Evolutionary conservation across 2,329 filamentous ascomycete genomes (phyloP).

Genomic region (Periconia sp.): DNA sequence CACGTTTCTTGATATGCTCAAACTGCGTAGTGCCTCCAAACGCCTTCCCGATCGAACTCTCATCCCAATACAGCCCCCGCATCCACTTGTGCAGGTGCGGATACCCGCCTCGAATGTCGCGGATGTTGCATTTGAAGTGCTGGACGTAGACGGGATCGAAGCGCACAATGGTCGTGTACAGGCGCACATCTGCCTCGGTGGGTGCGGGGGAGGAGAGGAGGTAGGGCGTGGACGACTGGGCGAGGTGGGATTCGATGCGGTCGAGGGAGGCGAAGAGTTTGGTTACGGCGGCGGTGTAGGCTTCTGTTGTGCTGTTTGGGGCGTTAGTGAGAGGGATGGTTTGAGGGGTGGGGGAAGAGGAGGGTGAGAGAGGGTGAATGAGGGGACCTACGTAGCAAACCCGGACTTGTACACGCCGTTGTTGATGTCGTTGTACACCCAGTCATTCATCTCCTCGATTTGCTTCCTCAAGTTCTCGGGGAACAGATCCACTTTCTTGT

Average conservation of each 20-base stretch:
- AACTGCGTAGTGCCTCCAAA: constrained; percentile 86
- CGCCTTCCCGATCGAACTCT: constrained; percentile 59
- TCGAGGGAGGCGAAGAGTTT: constrained; percentile 53
- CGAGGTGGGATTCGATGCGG: constrained; percentile 48
- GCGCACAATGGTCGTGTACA: constrained; percentile 62
- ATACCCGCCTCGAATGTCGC: constrained; percentile 82
- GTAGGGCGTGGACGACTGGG: constrained; percentile 47
- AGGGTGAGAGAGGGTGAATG: no score
- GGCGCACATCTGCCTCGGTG: constrained; percentile 55
- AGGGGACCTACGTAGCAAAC: constrained; percentile 50
- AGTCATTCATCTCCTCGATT: constrained; percentile 54
- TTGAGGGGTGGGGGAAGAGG: neutral
- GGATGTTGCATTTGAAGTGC: constrained; percentile 77
- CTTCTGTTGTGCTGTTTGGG: constrained; percentile 46
- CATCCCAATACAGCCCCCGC: constrained; percentile 75
- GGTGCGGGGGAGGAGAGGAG: constrained; percentile 48
- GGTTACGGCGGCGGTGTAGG: constrained; percentile 50
- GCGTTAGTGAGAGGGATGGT: no score
- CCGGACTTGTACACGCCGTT: constrained; percentile 56
- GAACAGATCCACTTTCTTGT: constrained; percentile 48
- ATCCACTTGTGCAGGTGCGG: constrained; percentile 81
- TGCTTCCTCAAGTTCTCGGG: constrained; percentile 47
- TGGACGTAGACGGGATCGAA: constrained; percentile 60
- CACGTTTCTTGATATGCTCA: constrained; percentile 83
- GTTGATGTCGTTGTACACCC: constrained; percentile 57